Conservation (phyloP, 805 yeast genomes). For the Saturnispora quitensis region DNA sequence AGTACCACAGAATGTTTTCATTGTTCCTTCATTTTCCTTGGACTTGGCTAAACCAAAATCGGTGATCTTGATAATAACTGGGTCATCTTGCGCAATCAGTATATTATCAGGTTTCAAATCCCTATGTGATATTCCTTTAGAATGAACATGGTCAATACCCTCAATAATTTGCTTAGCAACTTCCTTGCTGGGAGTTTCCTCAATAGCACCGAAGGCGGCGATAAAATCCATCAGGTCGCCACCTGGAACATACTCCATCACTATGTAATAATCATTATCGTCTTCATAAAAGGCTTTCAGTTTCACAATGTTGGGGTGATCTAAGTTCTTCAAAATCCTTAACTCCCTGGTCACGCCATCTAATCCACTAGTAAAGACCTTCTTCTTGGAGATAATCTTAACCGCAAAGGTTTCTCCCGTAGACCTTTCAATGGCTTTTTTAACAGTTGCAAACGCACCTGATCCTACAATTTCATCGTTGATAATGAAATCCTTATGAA, state of each 20-base stretch:
- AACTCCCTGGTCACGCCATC: conserved; percentile 83
- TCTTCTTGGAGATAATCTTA: conserved; percentile 77
- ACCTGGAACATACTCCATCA: conserved; percentile 94
- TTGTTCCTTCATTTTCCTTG: conserved; percentile 70
- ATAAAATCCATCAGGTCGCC: conserved; percentile 98
- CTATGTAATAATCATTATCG: conserved; percentile 66
- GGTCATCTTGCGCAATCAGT: conserved; percentile 81
- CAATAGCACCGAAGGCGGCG: conserved; percentile 83
- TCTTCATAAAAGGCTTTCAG: conserved; percentile 84
- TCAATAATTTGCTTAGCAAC: conserved; percentile 75
- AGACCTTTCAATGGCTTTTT: conserved; percentile 76
- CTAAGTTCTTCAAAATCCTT: conserved; percentile 62
- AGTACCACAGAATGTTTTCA: conserved; percentile 97
- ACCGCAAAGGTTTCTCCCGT: conserved; percentile 87
- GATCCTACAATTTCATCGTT: conserved; percentile 85
- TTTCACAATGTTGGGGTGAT: conserved; percentile 80
- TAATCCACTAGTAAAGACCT: conserved; percentile 64
- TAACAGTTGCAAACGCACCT: conserved; percentile 97
- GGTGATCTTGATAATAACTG: conserved; percentile 83
- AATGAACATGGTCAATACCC: conserved; percentile 83
- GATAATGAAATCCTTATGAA: conserved; percentile 50
- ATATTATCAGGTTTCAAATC: conserved; percentile 96
- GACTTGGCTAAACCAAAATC: conserved; percentile 96
- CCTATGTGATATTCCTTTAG: conserved; percentile 86
- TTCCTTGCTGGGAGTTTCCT: conserved; percentile 84